These are phyloP conservation scores for Theobroma grandiflorum DNA, from an alignment of 441 rosid genomes.

Conservation along the genomic window DNA sequence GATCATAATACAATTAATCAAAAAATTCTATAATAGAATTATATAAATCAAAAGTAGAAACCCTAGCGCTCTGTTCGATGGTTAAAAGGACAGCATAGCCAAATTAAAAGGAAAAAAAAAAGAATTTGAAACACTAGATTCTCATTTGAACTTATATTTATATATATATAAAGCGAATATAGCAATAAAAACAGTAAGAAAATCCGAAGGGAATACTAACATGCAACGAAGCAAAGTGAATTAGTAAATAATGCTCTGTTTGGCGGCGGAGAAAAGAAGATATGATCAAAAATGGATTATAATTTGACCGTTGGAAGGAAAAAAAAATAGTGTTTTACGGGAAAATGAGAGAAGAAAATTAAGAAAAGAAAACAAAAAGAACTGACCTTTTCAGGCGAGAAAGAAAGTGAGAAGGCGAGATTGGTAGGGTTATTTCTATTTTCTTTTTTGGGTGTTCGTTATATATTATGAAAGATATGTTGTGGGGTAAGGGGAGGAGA, in stretches of 20 bases:
- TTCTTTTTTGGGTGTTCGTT: too few species aligned
- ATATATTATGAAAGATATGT: neutral
- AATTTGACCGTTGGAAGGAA: neutral
- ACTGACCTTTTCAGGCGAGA: neutral
- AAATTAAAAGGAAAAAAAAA: neutral
- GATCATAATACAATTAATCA: neutral
- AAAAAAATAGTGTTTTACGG: neutral
- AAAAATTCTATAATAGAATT: neutral
- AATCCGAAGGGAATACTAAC: neutral
- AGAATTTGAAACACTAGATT: neutral
- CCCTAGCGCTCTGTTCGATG: neutral
- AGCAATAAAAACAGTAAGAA: neutral
- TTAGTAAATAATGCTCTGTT: neutral
- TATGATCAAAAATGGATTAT: neutral
- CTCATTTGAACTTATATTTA: neutral
- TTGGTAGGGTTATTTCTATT: neutral
- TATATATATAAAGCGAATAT: neutral
- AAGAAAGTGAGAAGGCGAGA: too few species aligned
- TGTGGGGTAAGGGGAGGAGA: neutral
- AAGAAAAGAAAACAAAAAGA: neutral
- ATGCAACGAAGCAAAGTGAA: too few species aligned
- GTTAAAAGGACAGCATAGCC: neutral
- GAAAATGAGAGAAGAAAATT: neutral
- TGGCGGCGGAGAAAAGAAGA: slow-evolving; percentile 2
- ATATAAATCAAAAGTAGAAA: neutral